Conservation (phyloP, 345 rosid genomes). For the Angophora floribunda region DNA sequence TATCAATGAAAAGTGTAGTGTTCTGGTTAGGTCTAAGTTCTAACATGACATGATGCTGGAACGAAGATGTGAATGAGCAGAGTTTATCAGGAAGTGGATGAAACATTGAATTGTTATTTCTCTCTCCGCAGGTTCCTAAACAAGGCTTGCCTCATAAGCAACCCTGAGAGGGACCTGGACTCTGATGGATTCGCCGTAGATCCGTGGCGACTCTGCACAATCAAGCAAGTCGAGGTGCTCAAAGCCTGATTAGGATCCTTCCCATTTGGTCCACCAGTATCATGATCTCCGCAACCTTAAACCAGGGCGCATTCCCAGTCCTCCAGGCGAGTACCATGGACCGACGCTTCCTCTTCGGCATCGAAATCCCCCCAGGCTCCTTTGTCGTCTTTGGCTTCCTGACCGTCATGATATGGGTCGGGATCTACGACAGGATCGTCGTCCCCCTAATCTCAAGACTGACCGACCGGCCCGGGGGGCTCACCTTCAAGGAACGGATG, state of each 20-base stretch:
- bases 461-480: conserved; percentile 18
- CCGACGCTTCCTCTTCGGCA: conserved; percentile 9
- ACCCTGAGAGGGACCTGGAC: conserved; percentile 26
- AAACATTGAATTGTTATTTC: background rate
- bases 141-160: conserved; percentile 38
- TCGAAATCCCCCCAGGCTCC: conserved; percentile 30
- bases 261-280: conserved; percentile 50
- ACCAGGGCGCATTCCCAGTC: conserved; percentile 34
- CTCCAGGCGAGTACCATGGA: conserved; percentile 40
- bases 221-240: conserved; percentile 45
- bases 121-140: conserved; percentile 20
- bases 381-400: conserved; percentile 19
- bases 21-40: background rate
- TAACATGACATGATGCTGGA: background rate
- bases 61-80: background rate
- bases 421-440: conserved; percentile 23
- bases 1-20: background rate
- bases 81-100: background rate
- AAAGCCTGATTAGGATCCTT: conserved; percentile 40
- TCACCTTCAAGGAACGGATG: conserved; percentile 29
- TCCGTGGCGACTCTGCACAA: conserved; percentile 39
- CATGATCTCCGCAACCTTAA: conserved; percentile 22
- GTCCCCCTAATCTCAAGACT: conserved; percentile 19
- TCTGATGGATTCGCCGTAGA: conserved; percentile 13
- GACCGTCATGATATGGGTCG: conserved; percentile 33